A percentile compares a stretch with the other conserved stretches of the same genome.
phyloP scores from a whole-genome alignment of 495 filamentous ascomycete genomes.

The Polyplosphaeria fusca region DNA sequence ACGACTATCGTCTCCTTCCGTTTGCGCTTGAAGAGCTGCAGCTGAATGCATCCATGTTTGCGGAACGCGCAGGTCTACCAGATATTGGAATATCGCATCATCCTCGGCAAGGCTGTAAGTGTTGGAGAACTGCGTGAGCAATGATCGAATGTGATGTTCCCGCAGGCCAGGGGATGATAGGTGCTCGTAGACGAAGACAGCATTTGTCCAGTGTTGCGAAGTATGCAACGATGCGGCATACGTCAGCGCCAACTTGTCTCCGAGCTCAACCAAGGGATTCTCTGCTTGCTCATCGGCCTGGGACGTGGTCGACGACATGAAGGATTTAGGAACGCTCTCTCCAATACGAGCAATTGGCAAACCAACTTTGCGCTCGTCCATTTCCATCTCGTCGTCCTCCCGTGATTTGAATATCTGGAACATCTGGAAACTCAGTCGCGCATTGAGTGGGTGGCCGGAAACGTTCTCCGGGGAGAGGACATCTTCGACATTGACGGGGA shows the following conservation, averaged over 20 bases:
- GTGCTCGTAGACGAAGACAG: constrained; percentile 74
- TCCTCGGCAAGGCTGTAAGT: constrained; percentile 52
- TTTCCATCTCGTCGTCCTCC: constrained; percentile 37
- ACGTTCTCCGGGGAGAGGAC: constrained; percentile 56
- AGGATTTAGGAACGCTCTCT: background rate
- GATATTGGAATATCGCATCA: constrained; percentile 50
- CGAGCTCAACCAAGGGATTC: constrained; percentile 36
- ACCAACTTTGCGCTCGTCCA: constrained; percentile 10
- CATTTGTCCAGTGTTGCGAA: constrained; percentile 63
- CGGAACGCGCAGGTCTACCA: constrained; percentile 65
- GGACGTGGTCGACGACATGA: constrained; percentile 18
- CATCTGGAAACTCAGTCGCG: constrained; percentile 80
- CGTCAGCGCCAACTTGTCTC: constrained; percentile 63
- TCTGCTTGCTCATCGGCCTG: constrained; percentile 33
- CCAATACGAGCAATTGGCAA: constrained; percentile 19
- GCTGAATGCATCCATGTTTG: constrained; percentile 79
- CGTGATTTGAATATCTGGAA: constrained; percentile 49
- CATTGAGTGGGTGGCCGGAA: constrained; percentile 64
- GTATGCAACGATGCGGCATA: constrained; percentile 71
- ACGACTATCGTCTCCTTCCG: constrained; percentile 53
- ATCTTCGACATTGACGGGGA: constrained; percentile 53
- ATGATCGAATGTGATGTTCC: constrained; percentile 62
- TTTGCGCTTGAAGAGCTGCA: constrained; percentile 76
- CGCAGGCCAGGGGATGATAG: constrained; percentile 62
- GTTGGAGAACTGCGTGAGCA: constrained; percentile 54